Base-by-base conservation (phyloP, 352 stramenopile species). In the Globisporangium lucens region DNA sequence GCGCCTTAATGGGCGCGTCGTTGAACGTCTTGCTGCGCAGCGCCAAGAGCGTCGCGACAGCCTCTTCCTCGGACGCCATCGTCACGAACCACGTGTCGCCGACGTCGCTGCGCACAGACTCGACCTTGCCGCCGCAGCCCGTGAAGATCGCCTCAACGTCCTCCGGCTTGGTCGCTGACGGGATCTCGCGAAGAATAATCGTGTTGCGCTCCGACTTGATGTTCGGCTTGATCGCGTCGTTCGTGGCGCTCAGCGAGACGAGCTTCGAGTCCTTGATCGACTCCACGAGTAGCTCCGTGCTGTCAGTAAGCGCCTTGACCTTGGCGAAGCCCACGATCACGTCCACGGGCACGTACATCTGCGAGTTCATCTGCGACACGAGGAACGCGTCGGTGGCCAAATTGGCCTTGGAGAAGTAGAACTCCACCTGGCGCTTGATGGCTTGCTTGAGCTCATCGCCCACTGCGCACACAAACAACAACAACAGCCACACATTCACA, bases 21-120 rank as follows among this genome's bases (percentile, higher is more conserved):
- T 97, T 91, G 70, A 98, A 98, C 49, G 85, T 94, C 77, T 97
- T 96, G 75, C 76, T 90, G 66, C 90, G 83, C 57, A 98, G 76
- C 65, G 79, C 82, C 49, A 98, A 74, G 53, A 97, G 77, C 68
- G 89, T 97, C 46, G 72, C 78, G 6, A 96, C 85, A 7, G 92
- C 92, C 22, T 93, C 90, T 8, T 94, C 81, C 62, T 98, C 92
- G n/a, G 84, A 89, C 51, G 80, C 80, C 80, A 97, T 93, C 17
- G 82, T 93, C 53, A 97, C 89, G 65, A 98, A 98, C 92, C 92
- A 98, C 69, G 92, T 97, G 81, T 98, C 91, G 12, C 91, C 92
- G 27, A 98, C 90, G 70, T 98, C 92, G 73, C 91, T 97, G 55
- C 91, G 87, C 46, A 98, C 85, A 65, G 70, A 91, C n/a, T 75